Evolutionary conservation across 1,284 basidiomycete genomes (phyloP).

Genomic region (Sparassis latifolia): DNA sequence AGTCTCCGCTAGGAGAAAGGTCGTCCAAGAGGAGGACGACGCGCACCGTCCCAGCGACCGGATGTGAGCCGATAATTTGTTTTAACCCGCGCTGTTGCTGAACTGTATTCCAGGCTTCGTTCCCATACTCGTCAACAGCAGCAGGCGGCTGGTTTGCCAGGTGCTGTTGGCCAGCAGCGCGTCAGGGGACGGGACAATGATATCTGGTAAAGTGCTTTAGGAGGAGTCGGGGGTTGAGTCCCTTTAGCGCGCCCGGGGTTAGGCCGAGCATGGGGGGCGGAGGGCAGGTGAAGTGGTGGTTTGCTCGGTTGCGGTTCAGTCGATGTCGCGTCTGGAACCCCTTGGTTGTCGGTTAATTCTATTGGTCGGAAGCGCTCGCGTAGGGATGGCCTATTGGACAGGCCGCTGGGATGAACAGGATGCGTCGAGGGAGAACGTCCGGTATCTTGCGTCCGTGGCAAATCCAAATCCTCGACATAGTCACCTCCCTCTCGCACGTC

Average conservation of each 20-base stretch:
- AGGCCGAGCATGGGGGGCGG: slow-evolving; percentile 56
- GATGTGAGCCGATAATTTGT: slow-evolving; percentile 49
- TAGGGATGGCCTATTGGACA: too few species aligned
- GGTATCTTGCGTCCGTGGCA: slow-evolving; percentile 5
- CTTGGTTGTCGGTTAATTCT: slow-evolving; percentile 25
- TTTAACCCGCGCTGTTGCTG: slow-evolving; percentile 12
- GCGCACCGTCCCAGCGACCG: slow-evolving; percentile 70
- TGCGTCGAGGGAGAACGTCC: slow-evolving; percentile 17
- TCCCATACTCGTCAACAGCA: slow-evolving; percentile 80
- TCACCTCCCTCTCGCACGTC: not conserved
- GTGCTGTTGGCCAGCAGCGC: slow-evolving; percentile 58
- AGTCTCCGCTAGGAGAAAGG: slow-evolving; percentile 58
- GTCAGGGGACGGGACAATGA: slow-evolving; percentile 60
- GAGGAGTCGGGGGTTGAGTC: slow-evolving; percentile 14
- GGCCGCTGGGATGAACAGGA: slow-evolving; percentile 5
- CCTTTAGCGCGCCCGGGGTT: slow-evolving; percentile 45
- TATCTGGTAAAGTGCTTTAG: slow-evolving; percentile 56
- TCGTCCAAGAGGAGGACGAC: slow-evolving; percentile 68
- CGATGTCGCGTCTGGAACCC: slow-evolving; percentile 29
- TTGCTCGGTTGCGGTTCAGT: slow-evolving; percentile 42
- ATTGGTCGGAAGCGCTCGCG: slow-evolving; percentile 18
- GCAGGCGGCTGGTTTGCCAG: slow-evolving; percentile 41
- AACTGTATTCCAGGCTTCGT: slow-evolving; percentile 53
- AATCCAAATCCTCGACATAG: slow-evolving; percentile 4
- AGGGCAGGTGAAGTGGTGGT: slow-evolving; percentile 41